Evolutionary conservation across 352 stramenopile genomes (phyloP).

Genomic region (Pythium pyrilobum): DNA sequence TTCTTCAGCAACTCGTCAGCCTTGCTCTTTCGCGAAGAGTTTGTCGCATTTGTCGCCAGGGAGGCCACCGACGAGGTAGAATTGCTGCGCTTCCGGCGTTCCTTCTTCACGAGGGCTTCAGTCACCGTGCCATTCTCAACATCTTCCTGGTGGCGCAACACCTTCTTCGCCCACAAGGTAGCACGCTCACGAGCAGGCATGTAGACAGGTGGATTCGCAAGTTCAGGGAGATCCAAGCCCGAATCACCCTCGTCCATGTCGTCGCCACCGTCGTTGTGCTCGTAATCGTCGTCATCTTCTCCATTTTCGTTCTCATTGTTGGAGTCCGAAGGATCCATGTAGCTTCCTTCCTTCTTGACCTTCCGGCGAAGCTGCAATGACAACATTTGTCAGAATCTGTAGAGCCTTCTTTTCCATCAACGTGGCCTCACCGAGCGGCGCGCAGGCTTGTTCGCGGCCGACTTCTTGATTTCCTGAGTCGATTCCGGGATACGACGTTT

Average conservation of each 20-base stretch:
- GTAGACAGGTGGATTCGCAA: slow-evolving; percentile 32
- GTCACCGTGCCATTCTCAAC: slow-evolving; percentile 19
- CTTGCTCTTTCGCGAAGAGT: slow-evolving; percentile 29
- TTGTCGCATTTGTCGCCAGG: slow-evolving; percentile 19
- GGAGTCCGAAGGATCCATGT: slow-evolving; percentile 27
- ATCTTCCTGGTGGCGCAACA: slow-evolving; percentile 43
- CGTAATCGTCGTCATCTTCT: slow-evolving; percentile 16
- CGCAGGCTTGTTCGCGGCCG: slow-evolving; percentile 4
- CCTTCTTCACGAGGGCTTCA: slow-evolving; percentile 29
- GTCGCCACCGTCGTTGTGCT: slow-evolving; percentile 16
- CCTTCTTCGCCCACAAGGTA: slow-evolving; percentile 67
- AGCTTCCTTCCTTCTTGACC: slow-evolving; percentile 40
- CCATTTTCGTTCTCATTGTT: slow-evolving; percentile 22
- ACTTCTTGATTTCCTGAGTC: slow-evolving; percentile 1
- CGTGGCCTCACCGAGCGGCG: slow-evolving; percentile 25
- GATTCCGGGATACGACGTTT: slow-evolving; percentile 26
- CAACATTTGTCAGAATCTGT: too few relatives aligned
- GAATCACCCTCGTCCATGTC: slow-evolving; percentile 33
- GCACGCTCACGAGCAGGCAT: slow-evolving; percentile 66
- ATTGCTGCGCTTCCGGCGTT: slow-evolving; percentile 47
- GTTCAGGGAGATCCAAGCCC: slow-evolving; percentile 36
- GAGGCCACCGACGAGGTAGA: slow-evolving; percentile 46
- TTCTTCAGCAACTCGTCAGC: slow-evolving; percentile 61
- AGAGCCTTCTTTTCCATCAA: too few relatives aligned
- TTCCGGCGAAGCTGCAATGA: slow-evolving; percentile 32